These are phyloP conservation scores for Arachnopeziza araneosa DNA, from an alignment of 2,329 filamentous ascomycete species.

Conservation along the genomic window DNA sequence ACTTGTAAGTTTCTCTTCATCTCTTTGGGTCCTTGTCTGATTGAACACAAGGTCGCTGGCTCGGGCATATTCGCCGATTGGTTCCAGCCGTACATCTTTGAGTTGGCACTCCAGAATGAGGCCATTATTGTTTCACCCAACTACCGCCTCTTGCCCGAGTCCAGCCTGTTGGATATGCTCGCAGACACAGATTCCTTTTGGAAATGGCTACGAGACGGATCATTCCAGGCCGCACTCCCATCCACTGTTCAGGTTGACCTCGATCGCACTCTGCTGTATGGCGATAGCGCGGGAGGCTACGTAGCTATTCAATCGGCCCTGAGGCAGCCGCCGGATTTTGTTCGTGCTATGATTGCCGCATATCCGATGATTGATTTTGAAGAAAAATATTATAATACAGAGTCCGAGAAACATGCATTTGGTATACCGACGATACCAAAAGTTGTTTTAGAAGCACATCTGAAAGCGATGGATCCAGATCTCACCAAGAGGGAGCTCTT, in stretches of 20 bases:
- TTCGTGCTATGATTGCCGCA: slow-evolving; percentile 17
- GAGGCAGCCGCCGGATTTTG: slow-evolving; percentile 5
- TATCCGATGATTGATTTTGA: slow-evolving; percentile 19
- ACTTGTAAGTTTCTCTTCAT: background rate
- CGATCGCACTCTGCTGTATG: slow-evolving; percentile 10
- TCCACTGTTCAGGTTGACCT: slow-evolving; percentile 13
- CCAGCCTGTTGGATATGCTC: slow-evolving; percentile 41
- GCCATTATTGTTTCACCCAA: slow-evolving; percentile 40
- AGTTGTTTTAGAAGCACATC: slow-evolving; percentile 9
- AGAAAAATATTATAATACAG: slow-evolving; percentile 3
- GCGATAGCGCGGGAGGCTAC: slow-evolving; percentile 20
- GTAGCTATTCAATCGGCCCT: slow-evolving; percentile 17
- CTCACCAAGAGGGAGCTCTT: slow-evolving; percentile 5
- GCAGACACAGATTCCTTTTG: slow-evolving; percentile 43
- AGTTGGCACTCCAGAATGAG: slow-evolving; percentile 10
- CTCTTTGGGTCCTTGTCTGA: no score
- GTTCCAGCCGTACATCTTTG: slow-evolving; percentile 26
- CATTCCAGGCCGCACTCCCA: slow-evolving; percentile 9
- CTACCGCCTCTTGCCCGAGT: slow-evolving; percentile 49
- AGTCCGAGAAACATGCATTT: background rate
- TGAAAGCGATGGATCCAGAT: slow-evolving; percentile 5
- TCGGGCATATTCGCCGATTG: slow-evolving; percentile 23
- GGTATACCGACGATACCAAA: background rate
- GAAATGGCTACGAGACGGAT: slow-evolving; percentile 36
- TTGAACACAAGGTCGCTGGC: background rate